Base-by-base conservation (phyloP, 2,329 filamentous ascomycete genomes). In the Didymella lethalis region DNA sequence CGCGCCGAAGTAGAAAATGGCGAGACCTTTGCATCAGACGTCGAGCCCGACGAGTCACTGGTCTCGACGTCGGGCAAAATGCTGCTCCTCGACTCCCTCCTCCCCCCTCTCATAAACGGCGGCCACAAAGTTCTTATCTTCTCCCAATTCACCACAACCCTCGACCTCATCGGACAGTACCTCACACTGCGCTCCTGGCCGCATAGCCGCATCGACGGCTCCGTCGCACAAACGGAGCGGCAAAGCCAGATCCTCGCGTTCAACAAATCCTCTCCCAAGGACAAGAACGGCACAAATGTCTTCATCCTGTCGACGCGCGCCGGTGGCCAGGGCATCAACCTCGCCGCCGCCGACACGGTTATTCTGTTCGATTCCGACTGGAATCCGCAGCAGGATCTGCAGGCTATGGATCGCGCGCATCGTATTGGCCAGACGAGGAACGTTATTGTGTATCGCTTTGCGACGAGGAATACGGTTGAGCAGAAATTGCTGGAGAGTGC, bases 381-480 rank as follows among this genome's bases (percentile, higher is more conserved):
- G 88, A 99, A 99, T 69, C 95, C 95, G 0, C 95, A 99, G 75
- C 94, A 97, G 73, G 95, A 99, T 75, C 83, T 99, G 0, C 95
- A 99, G 73, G 95, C 95, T 0, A 95, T 98, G 77, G 95, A 99
- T 72, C 91, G 95, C 5, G 93, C 92, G 0, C 95, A 99, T 74
- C 88, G 95, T 12, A 98, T 99, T 63, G 95, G 95, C 0, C 95
- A 99, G 76, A 97, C 89, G 0, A 85, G 89, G 2, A 95, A 95
- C 0, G 95, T 99, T 0, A 87, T 99, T 20, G 90, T 99, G 0
- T 99, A 96, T 77, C 90, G 95, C 1, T 88, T 99, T 32, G 94
- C 95, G 0, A 99, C 95, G 0, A 93, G 93, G 69, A 91, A 90
- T 8, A 98, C 95, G 0, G 92, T 99, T 0, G 95, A 99, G 74